A percentile compares a stretch with the other conserved stretches of the same genome.
Conservation (phyloP, 2,329 filamentous ascomycete species). For the Aureobasidium sp. region DNA sequence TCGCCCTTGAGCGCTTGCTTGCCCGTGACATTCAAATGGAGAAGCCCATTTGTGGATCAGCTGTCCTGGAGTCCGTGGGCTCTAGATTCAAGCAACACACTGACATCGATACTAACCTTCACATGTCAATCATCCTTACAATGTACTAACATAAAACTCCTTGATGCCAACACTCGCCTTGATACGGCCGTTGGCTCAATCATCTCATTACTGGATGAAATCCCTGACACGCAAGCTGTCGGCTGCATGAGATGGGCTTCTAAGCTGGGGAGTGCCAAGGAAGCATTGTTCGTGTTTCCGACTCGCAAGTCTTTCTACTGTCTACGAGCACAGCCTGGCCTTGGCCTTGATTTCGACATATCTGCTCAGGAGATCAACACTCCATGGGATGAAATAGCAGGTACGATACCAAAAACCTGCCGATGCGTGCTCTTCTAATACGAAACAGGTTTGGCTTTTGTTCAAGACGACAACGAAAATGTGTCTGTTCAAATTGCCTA, state of each 20-base stretch:
- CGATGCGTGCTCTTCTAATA: not conserved
- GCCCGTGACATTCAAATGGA: slow-evolving; percentile 24
- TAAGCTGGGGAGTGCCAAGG: slow-evolving; percentile 1
- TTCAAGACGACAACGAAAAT: slow-evolving; percentile 16
- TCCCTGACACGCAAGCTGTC: not conserved
- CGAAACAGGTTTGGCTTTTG: slow-evolving; percentile 28
- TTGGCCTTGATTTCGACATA: not conserved
- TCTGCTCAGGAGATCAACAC: slow-evolving; percentile 31
- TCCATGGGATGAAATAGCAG: slow-evolving; percentile 38
- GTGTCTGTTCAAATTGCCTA: slow-evolving; percentile 33
- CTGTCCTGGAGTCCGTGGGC: slow-evolving; percentile 37
- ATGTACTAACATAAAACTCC: not conserved
- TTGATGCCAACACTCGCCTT: not conserved
- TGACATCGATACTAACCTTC: slow-evolving; percentile 30
- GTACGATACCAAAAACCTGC: slow-evolving; percentile 17
- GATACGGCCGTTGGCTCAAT: not conserved
- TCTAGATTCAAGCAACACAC: slow-evolving; percentile 18
- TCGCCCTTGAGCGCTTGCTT: slow-evolving; percentile 5
- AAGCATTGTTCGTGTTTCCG: slow-evolving; percentile 9
- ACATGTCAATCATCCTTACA: slow-evolving; percentile 20
- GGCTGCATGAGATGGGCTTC: slow-evolving; percentile 23
- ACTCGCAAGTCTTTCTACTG: slow-evolving; percentile 2
- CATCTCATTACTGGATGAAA: not conserved
- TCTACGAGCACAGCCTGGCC: slow-evolving; percentile 1
- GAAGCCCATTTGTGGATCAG: slow-evolving; percentile 31